A percentile compares a stretch with the other conserved stretches of the same genome.
phyloP scores from a whole-genome alignment of 495 filamentous ascomycete genomes.

The Neurospora cerealis region DNA sequence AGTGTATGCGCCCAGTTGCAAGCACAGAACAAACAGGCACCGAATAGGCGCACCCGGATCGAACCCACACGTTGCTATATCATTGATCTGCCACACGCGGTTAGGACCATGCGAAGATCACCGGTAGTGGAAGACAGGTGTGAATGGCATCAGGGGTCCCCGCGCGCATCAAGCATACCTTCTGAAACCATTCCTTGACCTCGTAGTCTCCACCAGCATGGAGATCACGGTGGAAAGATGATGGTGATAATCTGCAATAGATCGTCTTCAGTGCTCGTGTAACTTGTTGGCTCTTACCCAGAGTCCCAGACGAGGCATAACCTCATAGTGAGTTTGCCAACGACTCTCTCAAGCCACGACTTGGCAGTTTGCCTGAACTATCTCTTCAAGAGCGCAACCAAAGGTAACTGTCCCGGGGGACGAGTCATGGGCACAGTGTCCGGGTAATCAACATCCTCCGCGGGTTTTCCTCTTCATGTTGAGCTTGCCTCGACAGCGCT shows the following conservation, averaged over 20 bases:
- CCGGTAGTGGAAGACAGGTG: not conserved
- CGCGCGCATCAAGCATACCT: not conserved
- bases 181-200: not conserved
- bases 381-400: not conserved
- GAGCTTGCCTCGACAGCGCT: conserved; percentile 27
- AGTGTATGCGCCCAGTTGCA: not conserved
- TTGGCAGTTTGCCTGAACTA: not conserved
- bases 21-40: not conserved
- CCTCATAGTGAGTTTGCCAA: not conserved
- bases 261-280: not conserved
- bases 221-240: not conserved
- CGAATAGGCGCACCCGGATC: not conserved
- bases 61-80: not conserved
- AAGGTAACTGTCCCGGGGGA: not conserved
- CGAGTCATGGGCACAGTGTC: not conserved
- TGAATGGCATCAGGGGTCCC: not conserved
- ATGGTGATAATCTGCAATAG: not conserved
- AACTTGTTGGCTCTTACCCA: not conserved
- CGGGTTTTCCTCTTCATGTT: not conserved
- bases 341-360: not conserved
- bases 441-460: not conserved
- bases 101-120: not conserved
- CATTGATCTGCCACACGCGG: not conserved
- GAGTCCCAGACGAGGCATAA: not conserved
- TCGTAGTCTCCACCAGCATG: not conserved